Evolutionary conservation across 2,329 filamentous ascomycete genomes (phyloP).

Genomic region (Aspergillus amoenus): DNA sequence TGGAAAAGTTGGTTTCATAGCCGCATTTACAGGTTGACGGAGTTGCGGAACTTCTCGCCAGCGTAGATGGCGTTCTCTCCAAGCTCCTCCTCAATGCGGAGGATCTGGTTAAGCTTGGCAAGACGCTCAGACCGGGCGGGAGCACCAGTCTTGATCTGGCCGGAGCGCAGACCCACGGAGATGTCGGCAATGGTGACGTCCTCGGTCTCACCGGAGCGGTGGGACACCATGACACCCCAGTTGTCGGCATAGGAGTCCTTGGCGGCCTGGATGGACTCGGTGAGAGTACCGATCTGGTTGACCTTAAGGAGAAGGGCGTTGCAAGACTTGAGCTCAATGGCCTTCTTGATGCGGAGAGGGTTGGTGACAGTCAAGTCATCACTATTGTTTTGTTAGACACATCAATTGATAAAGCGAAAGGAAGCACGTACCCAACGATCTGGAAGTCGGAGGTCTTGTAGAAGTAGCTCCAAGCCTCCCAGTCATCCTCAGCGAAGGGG

Average conservation of each 20-base stretch:
- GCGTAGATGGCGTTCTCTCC: conserved; percentile 89
- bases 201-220: conserved; percentile 98
- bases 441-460: conserved; percentile 98
- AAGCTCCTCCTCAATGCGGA: conserved; percentile 99
- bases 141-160: conserved; percentile 99
- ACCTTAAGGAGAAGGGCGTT: conserved; percentile 98
- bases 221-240: conserved; percentile 99
- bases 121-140: conserved; percentile 96
- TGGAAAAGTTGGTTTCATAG: conserved; percentile 5
- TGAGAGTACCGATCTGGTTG: conserved; percentile 99
- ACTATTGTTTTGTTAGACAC: conserved; percentile 40
- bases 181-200: conserved; percentile 99
- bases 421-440: conserved; percentile 68
- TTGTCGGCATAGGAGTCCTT: conserved; percentile 95
- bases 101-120: conserved; percentile 99
- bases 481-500: conserved; percentile 99
- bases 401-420: neutral
- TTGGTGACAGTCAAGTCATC: conserved; percentile 99
- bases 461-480: conserved; percentile 99
- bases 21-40: conserved; percentile 75
- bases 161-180: conserved; percentile 90
- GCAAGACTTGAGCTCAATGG: conserved; percentile 97
- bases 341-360: conserved; percentile 98
- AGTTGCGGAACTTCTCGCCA: conserved; percentile 84
- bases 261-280: conserved; percentile 97